Base-by-base conservation (phyloP, 2,329 filamentous ascomycete species). In the Diaporthe vexans region DNA sequence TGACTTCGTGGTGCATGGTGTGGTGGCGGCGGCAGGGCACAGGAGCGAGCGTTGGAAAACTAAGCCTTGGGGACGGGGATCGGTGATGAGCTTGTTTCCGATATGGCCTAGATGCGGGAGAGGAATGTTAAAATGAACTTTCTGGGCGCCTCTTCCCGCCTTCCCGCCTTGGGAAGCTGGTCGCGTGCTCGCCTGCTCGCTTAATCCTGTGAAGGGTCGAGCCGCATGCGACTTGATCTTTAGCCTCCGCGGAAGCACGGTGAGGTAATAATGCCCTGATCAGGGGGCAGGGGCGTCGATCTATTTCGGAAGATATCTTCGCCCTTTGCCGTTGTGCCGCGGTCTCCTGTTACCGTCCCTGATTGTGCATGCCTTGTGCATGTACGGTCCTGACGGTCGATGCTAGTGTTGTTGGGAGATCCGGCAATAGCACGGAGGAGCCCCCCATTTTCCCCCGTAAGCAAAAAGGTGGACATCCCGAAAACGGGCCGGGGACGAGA, bases 191-290 rank as follows among this genome's bases (percentile, higher is more conserved):
- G 11, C 11, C 40, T 51, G 5, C 15, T 61, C 15, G 58, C 58
- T 13, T 43, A 43, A 43, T 17, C n/a, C 35, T 40, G 56, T n/a
- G 19, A 13, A n/a, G 56, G 13, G 15, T 58, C 29, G 19, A 35
- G 54, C 48, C 48, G n/a, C 48, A 35, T n/a, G 13, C 29, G 54
- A 57, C 54, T 21, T 35, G 7, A 56, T 9, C 17, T 17, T 17
- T 43, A 11, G 6, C n/a, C n/a, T 58, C 35, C 58, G 58, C 58
- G 58, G 58, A 61, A 11, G 58, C 58, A 61, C 0, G 37, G 58
- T 61, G 58, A 61, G 58, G 58, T 61, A 61, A 43, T 43, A 19
- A 29, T 43, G n/a, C 35, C 37, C 58, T 61, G 15, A 43, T 61
- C 58, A 61, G 37, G 58, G 6, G 8, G 2, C 19, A 19, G 37